Evolutionary conservation across 164 flowering plant genomes (phyloP), one percentile per base, ranked within the genome.

Genomic region (Berberis thunbergii): DNA sequence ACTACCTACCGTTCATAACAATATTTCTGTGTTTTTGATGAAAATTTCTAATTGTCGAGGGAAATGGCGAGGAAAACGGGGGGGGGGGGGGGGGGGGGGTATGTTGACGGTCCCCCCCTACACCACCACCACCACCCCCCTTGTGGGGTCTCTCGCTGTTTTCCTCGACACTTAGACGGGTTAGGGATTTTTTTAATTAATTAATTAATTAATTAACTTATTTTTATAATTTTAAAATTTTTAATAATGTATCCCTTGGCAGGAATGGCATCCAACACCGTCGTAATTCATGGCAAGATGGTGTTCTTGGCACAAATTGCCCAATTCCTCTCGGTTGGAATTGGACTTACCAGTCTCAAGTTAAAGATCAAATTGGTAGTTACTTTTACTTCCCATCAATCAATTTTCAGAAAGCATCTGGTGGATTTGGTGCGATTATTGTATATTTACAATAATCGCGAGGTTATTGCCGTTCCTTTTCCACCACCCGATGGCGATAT

Each of bases 211-310:
- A 26, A 26, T 26, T 26, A 26, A 26, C 0, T 26, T 26, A 26
- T 26, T 26, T 26, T 26, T 26, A 26, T 59, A 50, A 26, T 49
- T 66, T 69, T 63, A 7, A 11, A 45, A 10, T 9, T 6, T 54
- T 45, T 45, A 8, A 2, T 1, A 4, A 7, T 5, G 12, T 2
- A 9, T 54, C 13, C 59, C 60, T 46, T 55, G 7, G 43, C 74
- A 57, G 60, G 60, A 57, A 57, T 41, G 60, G 60, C 1, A 57
- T 57, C 7, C 60, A 57, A 57, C 60, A 57, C 3, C 43, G 60
- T 0, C 4, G 11, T 2, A 57, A 57, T 8, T 57, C 60, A 2
- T 57, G 60, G 60, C 60, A 57, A 41, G 60, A 57, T 38, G 60
- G 60, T 41, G 60, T 57, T 57, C 11, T 8, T 2, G 60, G 60